Evolutionary conservation across 495 filamentous ascomycete genomes (phyloP), one percentile per base, ranked within the genome.

Genomic region (Penicillium malachiteum): DNA sequence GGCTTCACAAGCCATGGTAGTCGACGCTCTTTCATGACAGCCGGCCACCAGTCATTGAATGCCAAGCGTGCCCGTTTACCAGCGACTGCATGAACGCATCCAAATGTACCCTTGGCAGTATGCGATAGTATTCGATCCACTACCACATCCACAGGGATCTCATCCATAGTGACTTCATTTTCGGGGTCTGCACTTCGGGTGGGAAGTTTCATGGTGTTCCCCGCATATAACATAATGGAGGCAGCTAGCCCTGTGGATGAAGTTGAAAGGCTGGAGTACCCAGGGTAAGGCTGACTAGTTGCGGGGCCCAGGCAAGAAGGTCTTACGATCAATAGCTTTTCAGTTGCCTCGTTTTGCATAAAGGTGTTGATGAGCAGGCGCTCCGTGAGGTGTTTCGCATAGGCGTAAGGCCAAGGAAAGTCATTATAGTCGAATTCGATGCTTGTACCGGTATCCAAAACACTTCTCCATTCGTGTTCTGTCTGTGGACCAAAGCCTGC

Each of bases 341-440:
- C 14, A 10, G 12, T 32, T 13, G 13, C 8, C 4, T 18, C 17
- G 10, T 34, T 17, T 5, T 49, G 17, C 5, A 21, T 17, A 31
- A 66, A 61, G 3, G 33, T 37, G 11, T 44, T 8, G 1, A 46
- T 21, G 7, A 66, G 47, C 6, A 66, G 48, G 3, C 64, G 49
- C 35, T 66, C 64, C 0, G 64, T 54, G 2, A 64, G 52, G n/a
- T 66, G 53, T 17, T 66, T 66, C 1, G 63, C 63, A 26, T 63
- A 66, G 0, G 35, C 50, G 16, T 66, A 66, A 5, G 60, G 33
- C 56, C 57, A 66, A 14, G 63, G 56, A 48, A 66, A 63, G 48
- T 58, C 47, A 13, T 60, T n/a, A 12, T 46, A 50, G 9, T 55
- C 34, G 26, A 37, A 59, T 14, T 51, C 50, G 7, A 17, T 26